Conservation (phyloP, 129 eudicot genomes). For the Tagetes erecta region DNA sequence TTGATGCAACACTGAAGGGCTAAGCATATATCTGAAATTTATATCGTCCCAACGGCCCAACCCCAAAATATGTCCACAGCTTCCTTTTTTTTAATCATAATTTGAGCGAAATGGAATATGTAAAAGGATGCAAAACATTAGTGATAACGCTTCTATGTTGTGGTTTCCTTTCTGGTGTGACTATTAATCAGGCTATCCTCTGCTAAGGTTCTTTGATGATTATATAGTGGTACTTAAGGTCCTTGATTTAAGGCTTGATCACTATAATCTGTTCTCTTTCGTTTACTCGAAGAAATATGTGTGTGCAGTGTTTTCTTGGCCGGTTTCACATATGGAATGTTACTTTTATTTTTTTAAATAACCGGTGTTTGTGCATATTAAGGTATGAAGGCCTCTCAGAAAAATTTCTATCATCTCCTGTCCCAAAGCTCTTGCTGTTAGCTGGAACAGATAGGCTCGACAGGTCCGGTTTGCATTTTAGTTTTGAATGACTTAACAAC, state of each 20-base stretch:
- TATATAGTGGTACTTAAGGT: background rate
- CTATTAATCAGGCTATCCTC: background rate
- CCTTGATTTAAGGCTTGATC: background rate
- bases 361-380: constrained; percentile 23
- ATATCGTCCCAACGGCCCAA: background rate
- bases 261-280: too few relatives aligned
- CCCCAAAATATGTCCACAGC: background rate
- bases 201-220: background rate
- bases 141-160: background rate
- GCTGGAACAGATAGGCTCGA: constrained; percentile 98
- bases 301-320: background rate
- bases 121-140: background rate
- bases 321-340: background rate
- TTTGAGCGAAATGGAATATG: background rate
- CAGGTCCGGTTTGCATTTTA: constrained; percentile 46
- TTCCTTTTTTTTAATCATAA: background rate
- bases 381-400: constrained; percentile 99
- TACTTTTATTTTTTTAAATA: background rate
- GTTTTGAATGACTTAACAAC: background rate
- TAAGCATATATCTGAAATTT: background rate
- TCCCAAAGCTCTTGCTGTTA: constrained; percentile 83
- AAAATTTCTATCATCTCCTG: constrained; percentile 71
- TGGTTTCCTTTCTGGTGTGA: background rate
- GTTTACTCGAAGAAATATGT: background rate
- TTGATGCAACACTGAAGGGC: constrained; percentile 14